phyloP scores from a whole-genome alignment of 2,329 filamentous ascomycete species.

The Elsinoe ampelina region DNA sequence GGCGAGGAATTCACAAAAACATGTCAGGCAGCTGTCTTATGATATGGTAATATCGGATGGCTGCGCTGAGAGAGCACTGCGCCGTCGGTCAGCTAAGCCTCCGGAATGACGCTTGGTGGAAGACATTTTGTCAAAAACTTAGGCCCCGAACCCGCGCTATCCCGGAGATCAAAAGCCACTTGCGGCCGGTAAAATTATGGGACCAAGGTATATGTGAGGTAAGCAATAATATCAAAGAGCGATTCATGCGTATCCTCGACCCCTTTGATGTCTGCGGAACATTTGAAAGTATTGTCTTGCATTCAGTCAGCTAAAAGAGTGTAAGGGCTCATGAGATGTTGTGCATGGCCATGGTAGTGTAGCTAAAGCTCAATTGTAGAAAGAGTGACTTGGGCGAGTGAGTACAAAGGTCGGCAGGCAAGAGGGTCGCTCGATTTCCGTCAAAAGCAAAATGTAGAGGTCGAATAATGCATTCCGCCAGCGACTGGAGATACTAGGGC shows the following conservation, averaged over 20 bases:
- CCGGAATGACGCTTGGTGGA: background rate
- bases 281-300: background rate
- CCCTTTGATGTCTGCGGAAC: background rate
- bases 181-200: background rate
- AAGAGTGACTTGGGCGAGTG: background rate
- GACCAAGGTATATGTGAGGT: background rate
- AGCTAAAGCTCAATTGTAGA: background rate
- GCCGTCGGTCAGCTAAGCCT: background rate
- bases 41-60: background rate
- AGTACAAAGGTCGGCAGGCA: background rate
- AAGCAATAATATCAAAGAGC: background rate
- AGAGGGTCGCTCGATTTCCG: too few relatives aligned
- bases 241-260: background rate
- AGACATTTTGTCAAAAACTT: background rate
- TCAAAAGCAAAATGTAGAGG: too few relatives aligned
- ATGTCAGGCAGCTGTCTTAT: background rate
- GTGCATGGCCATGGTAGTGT: too few relatives aligned
- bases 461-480: too few relatives aligned
- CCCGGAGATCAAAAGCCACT: background rate
- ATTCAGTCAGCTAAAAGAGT: background rate
- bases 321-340: background rate
- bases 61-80: background rate
- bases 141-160: too few relatives aligned
- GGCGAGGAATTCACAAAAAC: background rate
- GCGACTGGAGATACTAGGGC: too few relatives aligned